A percentile compares a stretch with the other conserved stretches of the same genome.
phyloP scores from a whole-genome alignment of 2,329 filamentous ascomycete species.

The Aspergillus melleus region DNA sequence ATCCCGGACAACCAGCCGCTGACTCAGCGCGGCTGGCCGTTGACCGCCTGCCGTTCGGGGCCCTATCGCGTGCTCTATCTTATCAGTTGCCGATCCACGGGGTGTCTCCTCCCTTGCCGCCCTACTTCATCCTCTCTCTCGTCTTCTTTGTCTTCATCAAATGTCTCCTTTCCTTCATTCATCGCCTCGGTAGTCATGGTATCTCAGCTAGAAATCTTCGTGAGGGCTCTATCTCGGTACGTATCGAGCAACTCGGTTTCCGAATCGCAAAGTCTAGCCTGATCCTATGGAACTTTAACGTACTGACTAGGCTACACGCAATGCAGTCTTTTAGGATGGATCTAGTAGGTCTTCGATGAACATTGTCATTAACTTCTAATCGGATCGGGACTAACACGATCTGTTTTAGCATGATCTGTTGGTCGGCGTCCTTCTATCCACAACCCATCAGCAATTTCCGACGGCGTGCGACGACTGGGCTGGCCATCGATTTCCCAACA shows the following conservation, averaged over 20 bases:
- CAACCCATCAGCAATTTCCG: conserved; percentile 79
- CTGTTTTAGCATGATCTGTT: conserved; percentile 58
- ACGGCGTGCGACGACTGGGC: conserved; percentile 75
- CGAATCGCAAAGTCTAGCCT: background rate
- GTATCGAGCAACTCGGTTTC: conserved; percentile 2
- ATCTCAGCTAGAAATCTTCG: conserved; percentile 36
- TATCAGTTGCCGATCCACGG: conserved; percentile 17
- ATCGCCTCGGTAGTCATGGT: conserved; percentile 21
- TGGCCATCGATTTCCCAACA: conserved; percentile 83
- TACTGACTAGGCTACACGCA: conserved; percentile 30
- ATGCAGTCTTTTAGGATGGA: conserved; percentile 68
- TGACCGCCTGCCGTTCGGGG: conserved; percentile 24
- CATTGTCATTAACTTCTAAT: background rate
- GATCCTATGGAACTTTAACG: background rate
- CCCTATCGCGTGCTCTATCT: conserved; percentile 21
- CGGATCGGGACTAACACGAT: background rate
- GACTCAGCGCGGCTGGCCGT: conserved; percentile 19
- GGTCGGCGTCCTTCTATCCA: conserved; percentile 91
- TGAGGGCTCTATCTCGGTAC: conserved; percentile 46
- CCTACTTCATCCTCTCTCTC: background rate
- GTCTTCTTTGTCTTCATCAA: background rate
- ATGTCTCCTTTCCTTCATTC: background rate
- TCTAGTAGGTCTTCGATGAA: conserved; percentile 54
- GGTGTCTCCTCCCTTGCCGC: background rate
- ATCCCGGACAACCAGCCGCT: conserved; percentile 39